A percentile compares a stretch with the other conserved stretches of the same genome.
phyloP scores from a whole-genome alignment of 78 protist species.

The Creolimax fragrantissima region DNA sequence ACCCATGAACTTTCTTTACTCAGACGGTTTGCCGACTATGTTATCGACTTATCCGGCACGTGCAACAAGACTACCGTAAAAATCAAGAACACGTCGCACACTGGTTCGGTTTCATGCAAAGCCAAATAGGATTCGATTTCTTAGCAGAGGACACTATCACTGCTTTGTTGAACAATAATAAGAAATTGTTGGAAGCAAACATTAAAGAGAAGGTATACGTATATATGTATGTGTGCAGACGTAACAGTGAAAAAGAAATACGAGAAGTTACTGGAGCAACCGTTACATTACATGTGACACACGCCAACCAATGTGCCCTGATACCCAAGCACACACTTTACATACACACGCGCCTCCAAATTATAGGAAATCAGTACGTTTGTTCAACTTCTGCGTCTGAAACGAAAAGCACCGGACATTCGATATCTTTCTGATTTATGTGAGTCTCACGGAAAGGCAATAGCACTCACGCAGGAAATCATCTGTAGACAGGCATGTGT shows the following conservation, averaged over 20 bases:
- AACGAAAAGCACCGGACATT: neutral
- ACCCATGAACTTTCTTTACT: neutral
- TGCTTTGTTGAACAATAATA: slow-evolving; percentile 24
- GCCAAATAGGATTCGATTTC: slow-evolving; percentile 11
- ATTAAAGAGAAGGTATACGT: neutral
- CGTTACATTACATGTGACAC: no score
- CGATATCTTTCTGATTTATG: slow-evolving; percentile 20
- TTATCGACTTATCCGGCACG: slow-evolving; percentile 2
- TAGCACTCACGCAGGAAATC: slow-evolving; percentile 19
- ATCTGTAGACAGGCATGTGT: slow-evolving; percentile 1
- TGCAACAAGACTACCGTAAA: neutral
- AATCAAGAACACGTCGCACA: slow-evolving; percentile 24
- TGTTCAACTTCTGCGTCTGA: slow-evolving; percentile 7
- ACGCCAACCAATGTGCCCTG: no score
- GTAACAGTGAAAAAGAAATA: no score
- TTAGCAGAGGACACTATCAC: slow-evolving; percentile 36
- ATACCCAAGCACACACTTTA: no score
- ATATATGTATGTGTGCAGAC: no score
- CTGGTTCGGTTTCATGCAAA: slow-evolving; percentile 17
- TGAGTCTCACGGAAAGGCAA: neutral
- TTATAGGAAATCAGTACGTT: neutral
- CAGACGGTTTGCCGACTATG: slow-evolving; percentile 9
- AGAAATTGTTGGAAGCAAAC: slow-evolving; percentile 8
- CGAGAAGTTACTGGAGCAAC: no score
- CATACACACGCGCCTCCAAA: no score